Evolutionary conservation across 345 rosid species (phyloP), one percentile per base, ranked within the genome.

Genomic region (Limnanthes douglasii): DNA sequence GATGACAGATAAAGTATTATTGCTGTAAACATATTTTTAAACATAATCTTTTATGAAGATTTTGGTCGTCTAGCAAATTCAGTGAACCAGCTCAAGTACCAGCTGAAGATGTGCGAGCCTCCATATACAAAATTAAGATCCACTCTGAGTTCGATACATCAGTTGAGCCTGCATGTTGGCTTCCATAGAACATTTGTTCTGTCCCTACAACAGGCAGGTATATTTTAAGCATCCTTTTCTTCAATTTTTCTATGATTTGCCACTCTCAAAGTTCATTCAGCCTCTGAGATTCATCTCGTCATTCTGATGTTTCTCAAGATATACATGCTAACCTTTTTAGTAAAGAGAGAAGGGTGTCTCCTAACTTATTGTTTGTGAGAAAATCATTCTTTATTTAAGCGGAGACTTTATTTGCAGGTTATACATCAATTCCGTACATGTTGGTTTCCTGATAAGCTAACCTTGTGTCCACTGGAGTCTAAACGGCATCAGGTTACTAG

Each of bases 191-290:
- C 15, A 13, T 23, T 19, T 36, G 11, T 24, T 24, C 17, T 21
- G 19, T 35, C 34, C 13, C 24, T 15, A 18, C 14, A 14, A 34
- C 36, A 8, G 30, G 36, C 24, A 38, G 27, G 41, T 43, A 15
- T 21, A 21, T 34, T 14, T 11, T 15, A n/a, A 11, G 14, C 16
- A 25, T 26, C 10, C 21, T 29, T 10, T 13, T 19, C 29, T 20
- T 0, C 10, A 20, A 5, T 28, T 21, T 21, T 21, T 21, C 24
- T 28, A 8, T n/a, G n/a, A n/a, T n/a, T n/a, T n/a, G n/a, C n/a
- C n/a, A n/a, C n/a, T n/a, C n/a, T n/a, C n/a, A n/a, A n/a, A n/a
- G n/a, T n/a, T n/a, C n/a, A n/a, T n/a, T n/a, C n/a, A n/a, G n/a
- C n/a, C n/a, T n/a, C n/a, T n/a, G n/a, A n/a, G n/a, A n/a, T n/a